Percentiles rank a stretch among this genome's conserved stretches.
These are phyloP conservation scores for Cokeromyces recurvatus DNA, from an alignment of 371 early-diverging fungal species.

Conservation along the genomic window DNA sequence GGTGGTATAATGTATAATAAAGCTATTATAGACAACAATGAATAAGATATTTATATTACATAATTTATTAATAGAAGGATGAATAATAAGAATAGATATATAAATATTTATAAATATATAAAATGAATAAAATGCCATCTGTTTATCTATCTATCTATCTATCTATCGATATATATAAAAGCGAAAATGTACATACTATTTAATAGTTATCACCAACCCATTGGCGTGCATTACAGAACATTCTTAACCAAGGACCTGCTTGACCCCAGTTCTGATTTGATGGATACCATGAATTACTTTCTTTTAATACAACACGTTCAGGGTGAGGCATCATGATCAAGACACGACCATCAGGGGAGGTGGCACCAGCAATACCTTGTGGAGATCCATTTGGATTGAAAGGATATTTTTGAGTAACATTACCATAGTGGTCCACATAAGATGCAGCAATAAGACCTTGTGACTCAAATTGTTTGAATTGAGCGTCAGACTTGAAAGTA, in stretches of 20 bases:
- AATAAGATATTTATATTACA: no score
- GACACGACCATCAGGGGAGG: slow-evolving; percentile 83
- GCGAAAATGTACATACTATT: no score
- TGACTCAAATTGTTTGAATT: slow-evolving; percentile 39
- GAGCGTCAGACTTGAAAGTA: slow-evolving; percentile 54
- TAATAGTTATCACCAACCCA: slow-evolving; percentile 62
- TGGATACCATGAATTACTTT: slow-evolving; percentile 87
- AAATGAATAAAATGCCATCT: no score
- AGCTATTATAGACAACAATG: no score
- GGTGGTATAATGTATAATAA: background rate
- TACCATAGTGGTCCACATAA: slow-evolving; percentile 85
- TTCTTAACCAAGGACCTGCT: slow-evolving; percentile 80
- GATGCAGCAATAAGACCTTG: slow-evolving; percentile 55
- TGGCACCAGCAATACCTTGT: slow-evolving; percentile 80
- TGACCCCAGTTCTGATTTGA: slow-evolving; percentile 61
- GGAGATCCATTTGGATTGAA: slow-evolving; percentile 94
- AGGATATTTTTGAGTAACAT: slow-evolving; percentile 78
- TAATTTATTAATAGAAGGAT: no score
- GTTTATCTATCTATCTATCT: no score
- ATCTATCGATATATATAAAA: no score
- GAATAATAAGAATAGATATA: no score
- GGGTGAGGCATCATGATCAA: slow-evolving; percentile 98
- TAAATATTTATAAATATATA: no score
- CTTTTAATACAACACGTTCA: slow-evolving; percentile 83
- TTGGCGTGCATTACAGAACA: slow-evolving; percentile 79